These are phyloP conservation scores for Aspergillus amoenus DNA, from an alignment of 2,329 filamentous ascomycete genomes.

Conservation along the genomic window DNA sequence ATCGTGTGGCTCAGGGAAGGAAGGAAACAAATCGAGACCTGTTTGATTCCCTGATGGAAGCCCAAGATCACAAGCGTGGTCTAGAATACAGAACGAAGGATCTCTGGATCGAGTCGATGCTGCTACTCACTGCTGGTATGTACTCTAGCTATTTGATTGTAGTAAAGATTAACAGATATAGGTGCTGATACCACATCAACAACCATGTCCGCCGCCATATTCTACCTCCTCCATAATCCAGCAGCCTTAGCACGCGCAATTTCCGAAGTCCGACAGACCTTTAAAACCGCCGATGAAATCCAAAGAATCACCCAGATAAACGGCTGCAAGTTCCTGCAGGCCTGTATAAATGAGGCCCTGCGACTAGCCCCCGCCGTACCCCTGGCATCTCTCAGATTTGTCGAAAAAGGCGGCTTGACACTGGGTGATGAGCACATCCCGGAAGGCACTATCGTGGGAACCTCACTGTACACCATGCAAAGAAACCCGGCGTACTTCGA, in stretches of 20 bases:
- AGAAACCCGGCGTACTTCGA: conserved; percentile 20
- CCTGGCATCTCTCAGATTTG: conserved; percentile 35
- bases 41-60: background rate
- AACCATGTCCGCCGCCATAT: background rate
- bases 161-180: no score
- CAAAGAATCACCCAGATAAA: background rate
- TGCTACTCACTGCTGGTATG: background rate
- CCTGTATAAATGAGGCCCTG: conserved; percentile 12
- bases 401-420: conserved; percentile 25
- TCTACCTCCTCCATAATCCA: background rate
- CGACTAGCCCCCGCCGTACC: conserved; percentile 22
- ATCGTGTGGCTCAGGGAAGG: background rate
- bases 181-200: conserved; percentile 5
- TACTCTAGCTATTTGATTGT: no score
- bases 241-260: background rate
- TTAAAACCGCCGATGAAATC: conserved; percentile 36
- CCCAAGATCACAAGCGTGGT: background rate
- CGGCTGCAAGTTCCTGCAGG: conserved; percentile 1
- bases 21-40: no score
- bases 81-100: background rate
- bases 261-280: conserved; percentile 37
- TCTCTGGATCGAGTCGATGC: background rate
- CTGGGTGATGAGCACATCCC: conserved; percentile 17
- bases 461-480: conserved; percentile 35
- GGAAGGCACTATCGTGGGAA: conserved; percentile 37